Evolutionary conservation across 345 rosid species (phyloP), one percentile per base, ranked within the genome.

Genomic region (Lepidium aucheri): DNA sequence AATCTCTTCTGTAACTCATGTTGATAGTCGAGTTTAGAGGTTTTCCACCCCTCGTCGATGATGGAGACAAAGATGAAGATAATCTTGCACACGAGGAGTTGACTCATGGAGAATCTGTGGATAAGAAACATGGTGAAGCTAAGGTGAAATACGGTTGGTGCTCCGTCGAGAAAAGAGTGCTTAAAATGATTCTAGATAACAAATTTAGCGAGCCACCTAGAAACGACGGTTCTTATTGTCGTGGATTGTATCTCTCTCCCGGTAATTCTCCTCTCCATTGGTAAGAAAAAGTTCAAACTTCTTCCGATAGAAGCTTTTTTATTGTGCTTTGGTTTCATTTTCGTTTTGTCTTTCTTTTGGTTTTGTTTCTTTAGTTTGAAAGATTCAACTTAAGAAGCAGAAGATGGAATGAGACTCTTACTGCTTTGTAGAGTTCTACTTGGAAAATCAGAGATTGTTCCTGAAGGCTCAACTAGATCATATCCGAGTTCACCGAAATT

Each of bases 141-240:
- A 90, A 16, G 22, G 77, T 88, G 32, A 88, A 77, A 66, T 81
- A 69, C 28, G 97, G 81, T 49, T 90, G 99, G 99, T 84, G 77
- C 60, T 60, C 84, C 15, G 82, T 81, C 16, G 1, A 70, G 1
- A 85, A 58, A 68, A 75, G 75, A 5, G 90, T 83, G 64, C 51
- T 84, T 1, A 60, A 38, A 32, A 65, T 70, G 57, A 76, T 94
- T 43, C 7, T 86, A 15, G 81, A 77, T n/a, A 69, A 81, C 32
- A 97, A 97, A 3, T 90, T 90, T 74, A 79, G 88, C n/a, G 53
- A 58, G 62, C 69, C 74, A 8, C 65, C 64, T 4, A 49, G 18
- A 38, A 78, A 78, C 69, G 59, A 73, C 20, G 86, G 84, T 0
- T 72, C 82, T 64, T 77, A 72, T 34, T 94, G 97, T 0, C 46